Percentiles rank a stretch among this genome's conserved stretches.
Evolutionary conservation across 176 grass and related monocot species (phyloP).

Genomic region (Neostapfia colusana): DNA sequence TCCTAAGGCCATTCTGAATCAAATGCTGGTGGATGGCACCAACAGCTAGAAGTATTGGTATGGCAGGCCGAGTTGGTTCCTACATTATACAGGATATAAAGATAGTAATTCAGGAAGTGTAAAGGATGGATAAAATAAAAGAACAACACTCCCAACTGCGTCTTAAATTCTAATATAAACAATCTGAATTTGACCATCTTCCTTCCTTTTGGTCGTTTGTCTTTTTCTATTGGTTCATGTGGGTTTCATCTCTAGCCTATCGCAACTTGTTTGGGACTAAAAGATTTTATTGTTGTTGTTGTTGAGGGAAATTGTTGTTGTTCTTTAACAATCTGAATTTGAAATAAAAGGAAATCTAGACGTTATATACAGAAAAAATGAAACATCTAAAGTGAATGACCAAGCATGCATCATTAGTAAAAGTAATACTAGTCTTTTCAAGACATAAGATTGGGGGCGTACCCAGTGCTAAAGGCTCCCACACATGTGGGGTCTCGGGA

Average conservation of each 20-base stretch:
- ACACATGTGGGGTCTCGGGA: too few relatives aligned
- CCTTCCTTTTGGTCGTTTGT: too few relatives aligned
- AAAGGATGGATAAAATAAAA: background rate
- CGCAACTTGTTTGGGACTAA: too few relatives aligned
- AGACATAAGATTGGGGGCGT: too few relatives aligned
- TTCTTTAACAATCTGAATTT: too few relatives aligned
- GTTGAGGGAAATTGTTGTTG: too few relatives aligned
- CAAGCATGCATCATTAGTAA: constrained; percentile 13
- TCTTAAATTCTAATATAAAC: background rate
- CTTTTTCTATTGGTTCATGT: too few relatives aligned
- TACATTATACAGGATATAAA: constrained; percentile 40
- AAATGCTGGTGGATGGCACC: constrained; percentile 98
- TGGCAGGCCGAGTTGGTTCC: constrained; percentile 93
- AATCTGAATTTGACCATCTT: too few relatives aligned
- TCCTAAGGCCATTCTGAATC: constrained; percentile 96
- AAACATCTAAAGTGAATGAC: constrained; percentile 13
- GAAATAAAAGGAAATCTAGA: constrained; percentile 4
- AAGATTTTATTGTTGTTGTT: too few relatives aligned
- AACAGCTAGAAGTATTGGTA: constrained; percentile 96
- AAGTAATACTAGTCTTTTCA: constrained; percentile 13
- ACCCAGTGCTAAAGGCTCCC: too few relatives aligned
- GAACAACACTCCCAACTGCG: background rate
- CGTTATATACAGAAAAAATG: constrained; percentile 11
- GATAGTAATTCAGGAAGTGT: constrained; percentile 20
- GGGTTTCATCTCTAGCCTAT: too few relatives aligned